These are phyloP conservation scores for Sarocladium kiliense DNA, from an alignment of 2,329 filamentous ascomycete species.

Conservation along the genomic window DNA sequence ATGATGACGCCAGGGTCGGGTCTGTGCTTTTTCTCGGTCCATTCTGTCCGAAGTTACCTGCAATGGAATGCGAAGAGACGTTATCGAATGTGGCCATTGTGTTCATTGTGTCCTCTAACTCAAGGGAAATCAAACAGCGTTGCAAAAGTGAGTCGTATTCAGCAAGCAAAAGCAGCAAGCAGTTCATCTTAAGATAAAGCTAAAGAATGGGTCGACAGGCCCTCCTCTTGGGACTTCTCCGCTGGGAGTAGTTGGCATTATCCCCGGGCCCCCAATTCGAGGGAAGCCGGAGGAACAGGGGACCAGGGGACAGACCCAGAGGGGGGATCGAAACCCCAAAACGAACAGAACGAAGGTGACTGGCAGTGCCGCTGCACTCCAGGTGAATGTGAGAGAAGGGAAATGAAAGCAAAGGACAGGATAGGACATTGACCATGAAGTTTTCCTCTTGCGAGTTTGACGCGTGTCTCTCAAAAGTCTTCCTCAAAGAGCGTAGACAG, in stretches of 20 bases:
- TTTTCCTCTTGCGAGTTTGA: conserved; percentile 8
- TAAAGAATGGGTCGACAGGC: not conserved
- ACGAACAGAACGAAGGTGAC: too few relatives aligned
- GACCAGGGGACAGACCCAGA: not conserved
- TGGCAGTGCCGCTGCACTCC: too few relatives aligned
- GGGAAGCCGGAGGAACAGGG: not conserved
- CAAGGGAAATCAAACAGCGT: not conserved
- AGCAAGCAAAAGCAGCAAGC: conserved; percentile 1
- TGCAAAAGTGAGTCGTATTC: conserved; percentile 1
- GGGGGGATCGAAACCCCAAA: not conserved
- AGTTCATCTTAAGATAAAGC: not conserved
- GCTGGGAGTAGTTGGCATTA: too few relatives aligned
- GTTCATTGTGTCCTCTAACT: not conserved
- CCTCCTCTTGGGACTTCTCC: not conserved
- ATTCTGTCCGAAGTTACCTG: not conserved
- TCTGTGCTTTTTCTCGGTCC: not conserved
- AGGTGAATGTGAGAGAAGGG: not conserved
- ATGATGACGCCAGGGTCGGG: not conserved
- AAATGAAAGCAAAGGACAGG: not conserved
- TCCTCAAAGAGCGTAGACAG: not conserved
- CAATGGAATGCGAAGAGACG: not conserved
- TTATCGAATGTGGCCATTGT: not conserved
- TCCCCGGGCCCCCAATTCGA: not conserved
- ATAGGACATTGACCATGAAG: not conserved
- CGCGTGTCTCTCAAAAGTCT: conserved; percentile 7